Evolutionary conservation across 345 rosid species (phyloP).

Genomic region (Salix brachista): DNA sequence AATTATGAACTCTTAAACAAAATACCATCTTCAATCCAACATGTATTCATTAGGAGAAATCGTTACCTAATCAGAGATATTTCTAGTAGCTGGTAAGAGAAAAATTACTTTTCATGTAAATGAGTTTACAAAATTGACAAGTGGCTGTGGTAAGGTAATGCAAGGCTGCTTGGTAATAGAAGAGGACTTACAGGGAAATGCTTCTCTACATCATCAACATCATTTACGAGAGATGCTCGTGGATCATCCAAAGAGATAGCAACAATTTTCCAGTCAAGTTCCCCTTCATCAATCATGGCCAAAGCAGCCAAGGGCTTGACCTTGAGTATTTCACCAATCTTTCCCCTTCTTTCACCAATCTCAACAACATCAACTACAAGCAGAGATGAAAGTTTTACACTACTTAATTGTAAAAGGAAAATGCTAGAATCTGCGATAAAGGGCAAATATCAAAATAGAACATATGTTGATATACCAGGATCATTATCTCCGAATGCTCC

Average conservation of each 20-base stretch:
- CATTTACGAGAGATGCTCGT: constrained; percentile 85
- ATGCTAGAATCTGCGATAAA: neutral
- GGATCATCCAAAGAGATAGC: constrained; percentile 93
- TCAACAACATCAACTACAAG: constrained; percentile 87
- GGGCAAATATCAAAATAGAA: neutral
- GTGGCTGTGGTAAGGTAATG: neutral
- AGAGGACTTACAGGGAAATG: constrained; percentile 74
- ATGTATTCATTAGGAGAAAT: neutral
- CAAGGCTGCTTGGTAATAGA: neutral
- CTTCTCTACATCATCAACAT: constrained; percentile 80
- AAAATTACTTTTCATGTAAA: neutral
- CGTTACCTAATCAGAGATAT: no score
- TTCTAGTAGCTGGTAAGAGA: neutral
- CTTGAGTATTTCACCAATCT: constrained; percentile 71
- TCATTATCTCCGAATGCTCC: constrained; percentile 94
- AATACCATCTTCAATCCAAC: no score
- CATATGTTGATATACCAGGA: constrained; percentile 46
- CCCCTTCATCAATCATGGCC: constrained; percentile 99
- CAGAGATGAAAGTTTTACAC: neutral
- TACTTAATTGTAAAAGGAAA: neutral
- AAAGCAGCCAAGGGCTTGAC: constrained; percentile 86
- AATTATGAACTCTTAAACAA: neutral
- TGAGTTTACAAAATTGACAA: neutral
- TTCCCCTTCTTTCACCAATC: constrained; percentile 65
- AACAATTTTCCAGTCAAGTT: constrained; percentile 97